phyloP scores from a whole-genome alignment of 768 basidiomycete species.

The Boletus pseudopeckii region DNA sequence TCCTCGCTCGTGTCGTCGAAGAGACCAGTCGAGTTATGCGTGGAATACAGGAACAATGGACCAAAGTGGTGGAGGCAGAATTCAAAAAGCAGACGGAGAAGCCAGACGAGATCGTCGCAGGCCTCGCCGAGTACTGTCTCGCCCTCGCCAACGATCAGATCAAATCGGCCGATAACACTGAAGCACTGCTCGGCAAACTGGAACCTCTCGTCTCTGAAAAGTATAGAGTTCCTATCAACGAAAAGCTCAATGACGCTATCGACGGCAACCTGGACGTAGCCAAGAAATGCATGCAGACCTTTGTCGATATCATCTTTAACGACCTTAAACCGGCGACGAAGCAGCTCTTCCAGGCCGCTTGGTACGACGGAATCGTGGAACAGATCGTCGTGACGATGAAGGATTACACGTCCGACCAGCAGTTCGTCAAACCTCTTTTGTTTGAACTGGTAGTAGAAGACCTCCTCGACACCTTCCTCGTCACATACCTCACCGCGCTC shows the following conservation, averaged over 20 bases:
- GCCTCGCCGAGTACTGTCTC: constrained; percentile 93
- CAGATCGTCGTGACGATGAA: constrained; percentile 94
- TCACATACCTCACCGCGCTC: constrained; percentile 85
- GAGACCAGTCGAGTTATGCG: constrained; percentile 91
- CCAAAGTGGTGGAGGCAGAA: constrained; percentile 76
- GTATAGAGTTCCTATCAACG: constrained; percentile 78
- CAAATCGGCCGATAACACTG: constrained; percentile 91
- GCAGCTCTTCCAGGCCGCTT: constrained; percentile 72
- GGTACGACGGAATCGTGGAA: constrained; percentile 88
- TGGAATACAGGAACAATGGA: constrained; percentile 83
- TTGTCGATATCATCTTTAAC: constrained; percentile 94
- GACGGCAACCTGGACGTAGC: constrained; percentile 98
- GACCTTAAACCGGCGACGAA: constrained; percentile 88
- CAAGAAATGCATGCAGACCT: constrained; percentile 92
- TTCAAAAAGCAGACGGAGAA: constrained; percentile 85
- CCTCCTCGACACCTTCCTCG: constrained; percentile 84
- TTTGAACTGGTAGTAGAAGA: constrained; percentile 92
- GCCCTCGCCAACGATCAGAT: constrained; percentile 98
- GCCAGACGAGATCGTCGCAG: constrained; percentile 82
- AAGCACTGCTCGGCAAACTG: constrained; percentile 77
- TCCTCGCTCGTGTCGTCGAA: constrained; percentile 84
- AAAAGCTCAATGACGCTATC: constrained; percentile 90
- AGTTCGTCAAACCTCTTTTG: constrained; percentile 84
- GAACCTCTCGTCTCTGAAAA: constrained; percentile 93
- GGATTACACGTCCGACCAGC: constrained; percentile 94